Percentiles rank a stretch among this genome's conserved stretches.
These are phyloP conservation scores for Pseudoturritis turrita DNA, from an alignment of 345 rosid species.

Conservation along the genomic window DNA sequence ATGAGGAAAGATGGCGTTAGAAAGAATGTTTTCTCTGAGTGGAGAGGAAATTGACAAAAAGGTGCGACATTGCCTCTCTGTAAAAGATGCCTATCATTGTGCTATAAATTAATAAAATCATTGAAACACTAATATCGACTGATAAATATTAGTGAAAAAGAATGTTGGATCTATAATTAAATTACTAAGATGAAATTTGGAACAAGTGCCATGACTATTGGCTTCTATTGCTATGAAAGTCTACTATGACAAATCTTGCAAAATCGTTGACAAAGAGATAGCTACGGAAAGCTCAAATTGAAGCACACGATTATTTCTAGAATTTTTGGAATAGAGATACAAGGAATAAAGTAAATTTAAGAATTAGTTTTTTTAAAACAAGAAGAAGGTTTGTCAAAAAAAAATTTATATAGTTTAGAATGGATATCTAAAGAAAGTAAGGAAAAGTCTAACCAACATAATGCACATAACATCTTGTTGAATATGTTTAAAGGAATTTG, in stretches of 20 bases:
- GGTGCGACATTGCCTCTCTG: conserved; percentile 19
- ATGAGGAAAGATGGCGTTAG: background rate
- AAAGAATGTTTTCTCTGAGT: conserved; percentile 18
- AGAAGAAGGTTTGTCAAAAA: too few species aligned
- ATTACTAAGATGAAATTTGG: background rate
- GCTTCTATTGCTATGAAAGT: background rate
- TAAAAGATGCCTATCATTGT: conserved; percentile 19
- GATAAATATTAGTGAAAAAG: background rate
- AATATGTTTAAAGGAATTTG: too few species aligned
- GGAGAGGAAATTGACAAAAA: conserved; percentile 25
- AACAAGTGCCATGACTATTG: background rate
- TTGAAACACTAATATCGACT: background rate
- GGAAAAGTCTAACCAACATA: too few species aligned
- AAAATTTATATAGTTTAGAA: too few species aligned
- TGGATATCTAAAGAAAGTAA: too few species aligned
- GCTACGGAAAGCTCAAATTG: background rate
- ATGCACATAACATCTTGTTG: too few species aligned
- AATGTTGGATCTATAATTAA: background rate
- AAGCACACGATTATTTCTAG: background rate
- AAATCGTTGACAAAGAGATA: background rate
- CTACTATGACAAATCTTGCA: background rate
- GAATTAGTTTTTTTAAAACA: too few species aligned
- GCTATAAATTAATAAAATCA: background rate
- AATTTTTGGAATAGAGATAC: background rate
- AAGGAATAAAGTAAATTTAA: conserved; percentile 8